Base-by-base conservation (phyloP, 139 green algal genomes). In the Chlamydomonas sphaeroides region DNA sequence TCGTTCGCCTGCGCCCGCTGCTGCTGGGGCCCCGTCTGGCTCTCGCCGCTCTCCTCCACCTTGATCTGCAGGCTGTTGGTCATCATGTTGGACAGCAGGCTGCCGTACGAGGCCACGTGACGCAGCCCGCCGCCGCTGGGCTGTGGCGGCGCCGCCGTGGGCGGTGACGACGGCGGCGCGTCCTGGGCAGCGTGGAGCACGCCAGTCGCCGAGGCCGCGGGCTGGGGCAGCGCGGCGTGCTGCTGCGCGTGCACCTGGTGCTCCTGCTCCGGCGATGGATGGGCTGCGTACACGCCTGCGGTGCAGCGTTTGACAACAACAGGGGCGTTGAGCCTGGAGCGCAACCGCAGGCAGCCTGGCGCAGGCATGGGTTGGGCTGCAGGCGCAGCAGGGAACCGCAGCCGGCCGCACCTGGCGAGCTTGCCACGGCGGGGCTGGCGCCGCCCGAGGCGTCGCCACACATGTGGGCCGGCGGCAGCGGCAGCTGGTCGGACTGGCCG, bases 71-170 rank as follows among this genome's bases (percentile, higher is more conserved):
- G 77, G 21, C 48, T 74, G 65, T 57, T 68, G 35, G 3, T 56
- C 63, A 84, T 74, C 7, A 84, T 26, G 35, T 49, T 17, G 0
- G 77, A 75, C 33, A 84, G 65, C 33, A 84, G 65, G 25, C 17
- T 84, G 30, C 59, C 75, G 28, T 3, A 63, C 0, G 75, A 82
- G 0, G 62, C 42, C n/a, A 82, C 62, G 42, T 48, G 33, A 2
- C 75, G 75, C 75, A 82, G n/a, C 6, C 75, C 72, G 26, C 42
- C 23, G 26, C 61, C 63, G 2, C 10, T 3, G 7, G 63, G 63
- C 21, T 18, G n/a, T 5, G 26, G 33, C 17, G 33, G 35, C 17
- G 14, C 1, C 63, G 33, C 11, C 63, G 32, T 25, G 5, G 35
- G 63, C 63, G 63, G 59, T 17, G 59, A 10, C 53, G 20, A 23